Percentiles rank a stretch among this genome's conserved stretches.
These are phyloP conservation scores for Fusarium virguliforme DNA, from an alignment of 2,329 filamentous ascomycete genomes.

Conservation along the genomic window DNA sequence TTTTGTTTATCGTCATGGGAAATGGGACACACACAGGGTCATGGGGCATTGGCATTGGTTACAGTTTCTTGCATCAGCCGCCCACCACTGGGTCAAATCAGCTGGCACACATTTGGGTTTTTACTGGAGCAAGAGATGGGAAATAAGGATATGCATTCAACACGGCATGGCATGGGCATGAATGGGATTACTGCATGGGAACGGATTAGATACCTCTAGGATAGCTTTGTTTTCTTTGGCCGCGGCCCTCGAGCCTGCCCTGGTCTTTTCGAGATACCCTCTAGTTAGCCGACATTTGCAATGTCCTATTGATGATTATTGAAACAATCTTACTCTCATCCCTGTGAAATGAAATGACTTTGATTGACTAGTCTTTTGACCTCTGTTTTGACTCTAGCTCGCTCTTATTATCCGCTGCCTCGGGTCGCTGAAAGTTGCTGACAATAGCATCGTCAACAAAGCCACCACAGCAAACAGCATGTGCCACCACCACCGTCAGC, in stretches of 20 bases:
- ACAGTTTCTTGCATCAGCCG: slow-evolving; percentile 42
- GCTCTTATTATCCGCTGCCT: slow-evolving; percentile 1
- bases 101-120: slow-evolving; percentile 39
- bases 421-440: slow-evolving; percentile 2
- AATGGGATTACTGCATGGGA: slow-evolving; percentile 25
- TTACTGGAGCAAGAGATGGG: slow-evolving; percentile 32
- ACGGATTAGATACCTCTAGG: slow-evolving; percentile 47
- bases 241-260: slow-evolving; percentile 37
- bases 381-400: slow-evolving; percentile 3
- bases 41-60: slow-evolving; percentile 15
- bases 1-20: slow-evolving; percentile 26
- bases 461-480: slow-evolving; percentile 9
- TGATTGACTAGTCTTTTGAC: slow-evolving; percentile 21
- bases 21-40: slow-evolving; percentile 24
- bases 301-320: slow-evolving; percentile 27
- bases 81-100: slow-evolving; percentile 42
- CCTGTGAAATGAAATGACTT: slow-evolving; percentile 30
- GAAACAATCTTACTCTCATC: slow-evolving; percentile 8
- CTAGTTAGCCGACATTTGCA: slow-evolving; percentile 39
- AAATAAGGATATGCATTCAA: slow-evolving; percentile 31
- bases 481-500: slow-evolving; percentile 32
- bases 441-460: slow-evolving; percentile 27
- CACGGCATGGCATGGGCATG: slow-evolving; percentile 21
- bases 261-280: slow-evolving; percentile 47
- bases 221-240: slow-evolving; percentile 31